Evolutionary conservation across 306 rosid species (phyloP).

Genomic region (Cicer yamashitae): DNA sequence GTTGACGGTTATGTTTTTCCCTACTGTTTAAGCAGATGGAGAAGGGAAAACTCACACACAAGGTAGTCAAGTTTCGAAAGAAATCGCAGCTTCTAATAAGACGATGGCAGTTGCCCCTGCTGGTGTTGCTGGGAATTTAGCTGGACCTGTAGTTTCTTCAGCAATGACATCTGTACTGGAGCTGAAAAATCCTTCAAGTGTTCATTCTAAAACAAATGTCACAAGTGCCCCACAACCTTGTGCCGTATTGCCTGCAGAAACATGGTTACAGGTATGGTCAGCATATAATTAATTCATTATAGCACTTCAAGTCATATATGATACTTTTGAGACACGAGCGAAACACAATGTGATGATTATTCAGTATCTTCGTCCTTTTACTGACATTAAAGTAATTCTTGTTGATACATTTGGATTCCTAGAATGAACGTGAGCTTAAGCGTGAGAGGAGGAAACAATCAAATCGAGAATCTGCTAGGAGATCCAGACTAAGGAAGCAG

Average conservation of each 20-base stretch:
- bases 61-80: slow-evolving; percentile 57
- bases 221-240: slow-evolving; percentile 52
- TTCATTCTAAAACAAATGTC: slow-evolving; percentile 47
- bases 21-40: slow-evolving; percentile 52
- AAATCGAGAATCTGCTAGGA: slow-evolving; percentile 92
- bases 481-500: slow-evolving; percentile 98
- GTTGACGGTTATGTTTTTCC: slow-evolving; percentile 36
- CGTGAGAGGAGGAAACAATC: slow-evolving; percentile 96
- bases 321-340: neutral
- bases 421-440: slow-evolving; percentile 88
- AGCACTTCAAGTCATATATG: neutral
- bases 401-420: slow-evolving; percentile 38
- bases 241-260: slow-evolving; percentile 69
- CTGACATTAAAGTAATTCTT: slow-evolving; percentile 15
- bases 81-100: slow-evolving; percentile 50
- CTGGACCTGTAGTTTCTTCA: slow-evolving; percentile 61
- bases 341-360: neutral
- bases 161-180: slow-evolving; percentile 67
- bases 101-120: slow-evolving; percentile 49
- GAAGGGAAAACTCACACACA: slow-evolving; percentile 63
- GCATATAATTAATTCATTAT: slow-evolving; percentile 6
- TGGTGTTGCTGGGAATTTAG: slow-evolving; percentile 52
- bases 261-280: slow-evolving; percentile 71
- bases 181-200: slow-evolving; percentile 61
- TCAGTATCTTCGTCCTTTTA: slow-evolving; percentile 29